A percentile compares a stretch with the other conserved stretches of the same genome.
phyloP scores from a whole-genome alignment of 257 asterid genomes.

The Plantago major region DNA sequence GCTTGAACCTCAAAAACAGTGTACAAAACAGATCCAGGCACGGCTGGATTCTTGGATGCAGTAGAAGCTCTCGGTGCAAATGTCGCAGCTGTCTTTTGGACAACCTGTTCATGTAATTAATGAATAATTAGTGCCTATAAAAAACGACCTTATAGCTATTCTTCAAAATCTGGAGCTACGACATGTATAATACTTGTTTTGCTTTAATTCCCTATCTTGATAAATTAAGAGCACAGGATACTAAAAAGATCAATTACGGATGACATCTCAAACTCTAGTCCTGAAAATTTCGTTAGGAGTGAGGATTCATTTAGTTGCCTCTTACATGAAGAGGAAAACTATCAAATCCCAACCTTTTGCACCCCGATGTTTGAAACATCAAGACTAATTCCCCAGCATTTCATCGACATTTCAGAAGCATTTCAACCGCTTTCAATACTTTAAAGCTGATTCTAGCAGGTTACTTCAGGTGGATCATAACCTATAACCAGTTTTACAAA shows the following conservation, averaged over 20 bases:
- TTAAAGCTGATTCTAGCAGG: too few relatives aligned
- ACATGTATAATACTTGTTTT: background rate
- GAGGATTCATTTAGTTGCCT: background rate
- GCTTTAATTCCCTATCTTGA: background rate
- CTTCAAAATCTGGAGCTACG: background rate
- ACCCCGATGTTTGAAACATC: too few relatives aligned
- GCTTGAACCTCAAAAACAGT: conserved; percentile 88
- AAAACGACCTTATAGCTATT: background rate
- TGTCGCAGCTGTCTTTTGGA: conserved; percentile 93
- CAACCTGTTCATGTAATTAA: conserved; percentile 48
- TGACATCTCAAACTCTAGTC: too few relatives aligned
- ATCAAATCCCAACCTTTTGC: too few relatives aligned
- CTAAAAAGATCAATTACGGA: background rate
- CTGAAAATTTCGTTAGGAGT: too few relatives aligned
- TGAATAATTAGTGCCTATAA: background rate
- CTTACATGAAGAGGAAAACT: background rate
- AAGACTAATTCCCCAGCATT: too few relatives aligned
- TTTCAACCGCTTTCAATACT: too few relatives aligned
- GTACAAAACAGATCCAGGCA: conserved; percentile 67
- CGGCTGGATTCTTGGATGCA: conserved; percentile 80
- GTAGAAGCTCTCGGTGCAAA: conserved; percentile 97
- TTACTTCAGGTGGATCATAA: too few relatives aligned
- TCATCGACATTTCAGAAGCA: too few relatives aligned
- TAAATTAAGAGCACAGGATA: background rate
- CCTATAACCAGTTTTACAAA: background rate